Percentiles rank a stretch among this genome's conserved stretches.
Conservation (phyloP, 805 yeast species). For the Diddensiella transvaalensis region DNA sequence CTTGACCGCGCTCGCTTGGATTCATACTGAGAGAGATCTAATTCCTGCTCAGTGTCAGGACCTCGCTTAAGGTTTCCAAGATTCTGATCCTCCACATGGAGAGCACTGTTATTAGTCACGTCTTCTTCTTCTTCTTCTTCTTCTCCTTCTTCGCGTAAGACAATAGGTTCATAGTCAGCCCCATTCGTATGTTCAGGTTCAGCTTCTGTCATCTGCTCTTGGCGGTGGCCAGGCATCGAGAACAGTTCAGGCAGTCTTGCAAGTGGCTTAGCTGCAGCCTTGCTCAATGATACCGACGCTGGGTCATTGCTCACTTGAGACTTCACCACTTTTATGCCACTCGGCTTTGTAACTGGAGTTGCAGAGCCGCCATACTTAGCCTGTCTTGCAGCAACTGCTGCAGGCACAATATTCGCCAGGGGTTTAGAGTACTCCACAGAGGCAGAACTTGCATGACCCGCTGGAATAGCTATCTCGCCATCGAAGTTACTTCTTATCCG, state of each 20-base stretch:
- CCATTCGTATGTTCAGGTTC: background rate
- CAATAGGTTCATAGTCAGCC: background rate
- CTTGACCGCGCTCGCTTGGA: background rate
- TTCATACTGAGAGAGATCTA: background rate
- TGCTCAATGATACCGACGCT: background rate
- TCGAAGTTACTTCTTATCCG: slow-evolving; percentile 17
- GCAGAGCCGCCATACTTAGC: slow-evolving; percentile 19
- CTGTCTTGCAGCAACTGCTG: slow-evolving; percentile 21
- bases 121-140: background rate
- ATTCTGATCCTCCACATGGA: background rate
- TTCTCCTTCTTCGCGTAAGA: background rate
- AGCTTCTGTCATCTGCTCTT: background rate
- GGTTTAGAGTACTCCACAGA: background rate
- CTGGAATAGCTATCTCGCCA: slow-evolving; percentile 19
- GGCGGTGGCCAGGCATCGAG: background rate
- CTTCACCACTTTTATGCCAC: background rate
- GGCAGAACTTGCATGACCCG: background rate
- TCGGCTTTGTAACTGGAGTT: background rate
- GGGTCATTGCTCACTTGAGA: too few species aligned
- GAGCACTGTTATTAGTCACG: background rate
- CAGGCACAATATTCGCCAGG: slow-evolving; percentile 17
- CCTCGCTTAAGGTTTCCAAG: background rate
- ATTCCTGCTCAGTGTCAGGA: background rate
- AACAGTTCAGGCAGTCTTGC: background rate
- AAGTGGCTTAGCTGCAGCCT: background rate